A percentile compares a stretch with the other conserved stretches of the same genome.
phyloP scores from a whole-genome alignment of 2,329 filamentous ascomycete species.

The Trichothecium roseum region DNA sequence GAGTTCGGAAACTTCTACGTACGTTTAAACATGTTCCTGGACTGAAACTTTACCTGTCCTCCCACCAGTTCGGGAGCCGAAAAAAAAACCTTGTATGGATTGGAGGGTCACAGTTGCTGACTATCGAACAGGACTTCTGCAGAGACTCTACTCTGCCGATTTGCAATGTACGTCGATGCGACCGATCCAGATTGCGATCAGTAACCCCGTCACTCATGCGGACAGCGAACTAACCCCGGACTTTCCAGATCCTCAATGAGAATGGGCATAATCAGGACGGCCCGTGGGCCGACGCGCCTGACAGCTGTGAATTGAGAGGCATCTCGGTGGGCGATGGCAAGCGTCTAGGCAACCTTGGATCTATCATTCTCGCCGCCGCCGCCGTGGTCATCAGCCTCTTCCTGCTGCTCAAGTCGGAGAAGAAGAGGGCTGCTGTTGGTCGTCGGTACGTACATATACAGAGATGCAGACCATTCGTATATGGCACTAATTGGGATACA shows the following conservation, averaged over 20 bases:
- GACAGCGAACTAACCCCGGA: background rate
- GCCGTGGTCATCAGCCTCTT: constrained; percentile 60
- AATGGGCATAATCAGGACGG: constrained; percentile 45
- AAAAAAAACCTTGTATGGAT: constrained; percentile 1
- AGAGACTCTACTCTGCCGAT: constrained; percentile 73
- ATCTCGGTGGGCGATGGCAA: constrained; percentile 58
- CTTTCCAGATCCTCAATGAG: constrained; percentile 50
- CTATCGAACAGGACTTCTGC: constrained; percentile 59
- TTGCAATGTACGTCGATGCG: constrained; percentile 60
- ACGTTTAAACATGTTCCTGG: constrained; percentile 11
- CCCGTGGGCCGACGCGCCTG: constrained; percentile 29
- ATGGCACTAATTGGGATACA: constrained; percentile 23
- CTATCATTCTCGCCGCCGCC: constrained; percentile 70
- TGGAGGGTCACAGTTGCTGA: no score
- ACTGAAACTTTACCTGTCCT: constrained; percentile 9
- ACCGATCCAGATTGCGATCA: background rate
- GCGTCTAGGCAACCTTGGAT: constrained; percentile 79
- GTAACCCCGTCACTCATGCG: background rate
- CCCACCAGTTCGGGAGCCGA: background rate
- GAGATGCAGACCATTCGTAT: background rate
- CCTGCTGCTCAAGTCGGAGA: constrained; percentile 71
- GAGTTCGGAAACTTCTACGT: constrained; percentile 53
- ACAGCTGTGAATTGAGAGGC: constrained; percentile 65
- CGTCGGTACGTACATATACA: constrained; percentile 54
- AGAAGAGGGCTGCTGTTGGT: constrained; percentile 87